Base-by-base conservation (phyloP, 1,284 basidiomycete species). In the Melampsora americana region DNA sequence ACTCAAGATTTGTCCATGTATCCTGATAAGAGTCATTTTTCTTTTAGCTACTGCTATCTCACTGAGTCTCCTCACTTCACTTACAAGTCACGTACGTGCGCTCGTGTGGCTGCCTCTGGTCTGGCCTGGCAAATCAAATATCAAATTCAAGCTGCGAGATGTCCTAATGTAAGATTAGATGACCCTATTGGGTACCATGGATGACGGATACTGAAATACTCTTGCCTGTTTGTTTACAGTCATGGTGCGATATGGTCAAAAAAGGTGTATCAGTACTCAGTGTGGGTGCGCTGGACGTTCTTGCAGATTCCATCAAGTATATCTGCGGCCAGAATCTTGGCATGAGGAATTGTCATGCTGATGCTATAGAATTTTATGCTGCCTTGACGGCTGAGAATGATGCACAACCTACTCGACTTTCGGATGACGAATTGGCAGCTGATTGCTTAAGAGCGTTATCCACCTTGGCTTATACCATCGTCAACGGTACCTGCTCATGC, bases 41-140 rank as follows among this genome's bases (percentile, higher is more conserved):
- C 46, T 39, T 20, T 5, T 30, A 74, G 71, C 18, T 74, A 74
- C 60, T 60, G 56, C 23, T 74, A 74, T 32, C 42, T 74, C 50
- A 74, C 62, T 3, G 64, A 74, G 39, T 23, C 71, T 23, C 44
- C 44, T 44, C 64, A 66, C 39, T 66, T 74, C 35, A 74, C 50
- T 23, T 74, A 42, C 65, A 66, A 67, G 32, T 26, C 60, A 32
- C 71, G 71, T 30, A 66, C 71, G 16, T 48, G 64, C 32, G 71
- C 71, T 42, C 46, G 71, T 53, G 64, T 74, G 20, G 71, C 71
- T n/a, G 44, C 64, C n/a, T 28, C 26, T 53, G 71, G 64, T 23
- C 42, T 74, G 23, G 71, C 71, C n/a, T 74, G 71, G 71, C 71
- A 74, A 42, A 50, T 74, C 26, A 74, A 74, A 59, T 67, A 59